These are phyloP conservation scores for Phytophthora quininea DNA, from an alignment of 352 stramenopile species.

Conservation along the genomic window DNA sequence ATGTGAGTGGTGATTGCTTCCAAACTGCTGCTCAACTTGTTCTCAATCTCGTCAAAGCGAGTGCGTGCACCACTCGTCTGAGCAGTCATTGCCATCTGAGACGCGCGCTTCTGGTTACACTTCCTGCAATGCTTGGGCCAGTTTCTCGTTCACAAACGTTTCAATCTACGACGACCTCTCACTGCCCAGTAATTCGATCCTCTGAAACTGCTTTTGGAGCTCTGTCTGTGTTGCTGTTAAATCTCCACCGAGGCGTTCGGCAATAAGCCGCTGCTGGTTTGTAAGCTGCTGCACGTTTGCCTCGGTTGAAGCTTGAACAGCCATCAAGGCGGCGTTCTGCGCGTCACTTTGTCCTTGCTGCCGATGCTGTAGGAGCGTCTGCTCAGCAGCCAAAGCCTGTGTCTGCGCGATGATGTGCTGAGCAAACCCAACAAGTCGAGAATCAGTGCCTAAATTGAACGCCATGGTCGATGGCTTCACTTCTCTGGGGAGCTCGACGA, in stretches of 20 bases:
- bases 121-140: not conserved
- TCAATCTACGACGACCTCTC: not conserved
- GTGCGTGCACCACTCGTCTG: not conserved
- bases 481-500: not conserved
- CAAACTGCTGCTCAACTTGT: not conserved
- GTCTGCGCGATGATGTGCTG: not conserved
- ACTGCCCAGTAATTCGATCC: not conserved
- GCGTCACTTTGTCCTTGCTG: not conserved
- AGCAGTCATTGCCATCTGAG: not conserved
- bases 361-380: not conserved
- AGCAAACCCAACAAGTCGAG: not conserved
- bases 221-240: not conserved
- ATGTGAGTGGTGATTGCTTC: not conserved
- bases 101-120: not conserved
- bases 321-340: not conserved
- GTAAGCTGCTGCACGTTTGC: slow-evolving; percentile 1
- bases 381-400: not conserved
- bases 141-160: not conserved
- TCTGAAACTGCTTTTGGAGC: not conserved
- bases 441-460: not conserved
- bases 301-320: not conserved
- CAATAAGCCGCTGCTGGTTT: not conserved
- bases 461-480: not conserved
- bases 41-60: not conserved
- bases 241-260: not conserved